Evolutionary conservation across 352 stramenopile species (phyloP).

Genomic region (Phytophthora colocasiae): DNA sequence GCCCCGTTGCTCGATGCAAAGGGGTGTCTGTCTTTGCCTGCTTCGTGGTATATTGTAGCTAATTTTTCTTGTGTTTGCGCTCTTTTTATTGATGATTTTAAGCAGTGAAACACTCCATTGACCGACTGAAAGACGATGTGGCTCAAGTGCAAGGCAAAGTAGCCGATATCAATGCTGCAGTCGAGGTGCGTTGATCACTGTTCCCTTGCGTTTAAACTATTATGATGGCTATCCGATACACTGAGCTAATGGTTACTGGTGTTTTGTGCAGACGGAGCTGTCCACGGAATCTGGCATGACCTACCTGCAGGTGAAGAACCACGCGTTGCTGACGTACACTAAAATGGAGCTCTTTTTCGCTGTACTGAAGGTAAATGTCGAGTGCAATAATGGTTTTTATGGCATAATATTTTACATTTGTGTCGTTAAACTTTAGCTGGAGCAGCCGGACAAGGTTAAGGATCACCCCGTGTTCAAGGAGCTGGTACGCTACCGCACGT

Average conservation of each 20-base stretch:
- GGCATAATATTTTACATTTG: not conserved
- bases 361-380: slow-evolving; percentile 66
- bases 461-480: slow-evolving; percentile 88
- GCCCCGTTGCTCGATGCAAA: slow-evolving; percentile 1
- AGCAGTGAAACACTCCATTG: slow-evolving; percentile 52
- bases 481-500: slow-evolving; percentile 82
- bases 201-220: not conserved
- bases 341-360: slow-evolving; percentile 90
- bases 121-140: slow-evolving; percentile 64
- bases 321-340: slow-evolving; percentile 86
- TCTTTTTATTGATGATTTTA: slow-evolving; percentile 18
- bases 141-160: slow-evolving; percentile 68
- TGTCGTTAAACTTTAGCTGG: slow-evolving; percentile 43
- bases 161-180: slow-evolving; percentile 41
- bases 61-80: slow-evolving; percentile 14
- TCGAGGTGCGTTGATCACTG: slow-evolving; percentile 44
- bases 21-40: slow-evolving; percentile 1
- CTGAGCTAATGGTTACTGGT: slow-evolving; percentile 6
- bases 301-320: slow-evolving; percentile 90
- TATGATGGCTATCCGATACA: not conserved
- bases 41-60: not conserved
- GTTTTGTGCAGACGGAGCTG: slow-evolving; percentile 55
- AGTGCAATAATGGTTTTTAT: not conserved
- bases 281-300: slow-evolving; percentile 72
- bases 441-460: slow-evolving; percentile 72